phyloP scores from a whole-genome alignment of 768 basidiomycete species.

The Lyophyllum shimeji region DNA sequence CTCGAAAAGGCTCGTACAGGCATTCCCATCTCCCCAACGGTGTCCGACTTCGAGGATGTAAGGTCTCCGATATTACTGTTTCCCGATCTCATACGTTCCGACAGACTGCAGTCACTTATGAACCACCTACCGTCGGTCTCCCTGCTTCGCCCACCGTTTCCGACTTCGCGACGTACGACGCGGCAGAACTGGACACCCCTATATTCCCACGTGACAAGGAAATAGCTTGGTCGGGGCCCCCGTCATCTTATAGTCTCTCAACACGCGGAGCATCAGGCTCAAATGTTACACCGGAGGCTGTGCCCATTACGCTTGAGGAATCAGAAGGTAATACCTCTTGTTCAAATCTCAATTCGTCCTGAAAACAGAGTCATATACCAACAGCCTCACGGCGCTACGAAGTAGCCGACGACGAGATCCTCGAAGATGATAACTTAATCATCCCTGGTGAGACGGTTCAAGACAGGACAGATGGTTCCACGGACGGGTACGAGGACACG shows the following conservation, averaged over 20 bases:
- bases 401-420: slow-evolving; percentile 27
- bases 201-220: neutral
- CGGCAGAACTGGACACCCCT: neutral
- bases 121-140: neutral
- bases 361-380: neutral
- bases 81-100: neutral
- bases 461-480: slow-evolving; percentile 6
- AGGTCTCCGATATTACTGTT: neutral
- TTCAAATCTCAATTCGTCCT: neutral
- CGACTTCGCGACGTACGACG: slow-evolving; percentile 8
- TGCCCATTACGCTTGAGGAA: neutral
- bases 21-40: slow-evolving; percentile 16
- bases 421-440: slow-evolving; percentile 40
- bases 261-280: slow-evolving; percentile 12
- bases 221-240: neutral
- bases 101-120: neutral
- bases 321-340: neutral
- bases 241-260: neutral
- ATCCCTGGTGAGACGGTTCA: slow-evolving; percentile 41
- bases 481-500: slow-evolving; percentile 25
- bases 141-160: slow-evolving; percentile 18
- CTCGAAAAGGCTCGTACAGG: neutral
- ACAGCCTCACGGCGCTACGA: slow-evolving; percentile 10
- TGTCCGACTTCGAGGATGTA: slow-evolving; percentile 19
- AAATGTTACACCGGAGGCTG: slow-evolving; percentile 11